These are phyloP conservation scores for Ceratonia siliqua DNA, from an alignment of 306 rosid species.

Conservation along the genomic window DNA sequence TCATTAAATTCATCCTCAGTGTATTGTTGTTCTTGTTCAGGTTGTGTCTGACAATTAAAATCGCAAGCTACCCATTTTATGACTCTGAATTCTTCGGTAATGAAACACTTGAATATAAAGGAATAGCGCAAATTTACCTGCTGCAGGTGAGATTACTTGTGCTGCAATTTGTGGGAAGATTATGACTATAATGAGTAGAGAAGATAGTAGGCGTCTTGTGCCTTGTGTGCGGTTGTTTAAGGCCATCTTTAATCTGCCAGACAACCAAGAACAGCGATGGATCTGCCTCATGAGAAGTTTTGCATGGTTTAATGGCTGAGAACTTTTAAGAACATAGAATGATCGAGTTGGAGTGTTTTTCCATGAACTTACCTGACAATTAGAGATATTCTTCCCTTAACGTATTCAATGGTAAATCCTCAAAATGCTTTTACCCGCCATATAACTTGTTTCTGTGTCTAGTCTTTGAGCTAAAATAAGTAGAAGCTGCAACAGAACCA, in stretches of 20 bases:
- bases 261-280: too few species aligned
- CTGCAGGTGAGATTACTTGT: conserved; percentile 11
- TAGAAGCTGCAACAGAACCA: not conserved
- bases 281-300: too few species aligned
- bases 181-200: conserved; percentile 33
- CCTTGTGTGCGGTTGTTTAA: not conserved
- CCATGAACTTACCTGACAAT: not conserved
- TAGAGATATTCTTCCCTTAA: too few species aligned
- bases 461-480: too few species aligned
- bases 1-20: not conserved
- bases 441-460: too few species aligned
- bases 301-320: not conserved
- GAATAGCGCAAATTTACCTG: conserved; percentile 40
- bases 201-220: not conserved
- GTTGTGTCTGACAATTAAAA: too few species aligned
- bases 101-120: not conserved
- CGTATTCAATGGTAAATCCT: too few species aligned
- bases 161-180: conserved; percentile 39
- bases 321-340: not conserved
- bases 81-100: not conserved
- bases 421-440: too few species aligned
- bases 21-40: too few species aligned
- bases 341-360: too few species aligned
- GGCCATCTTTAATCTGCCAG: conserved; percentile 49
- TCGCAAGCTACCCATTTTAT: not conserved